phyloP scores from a whole-genome alignment of 306 rosid genomes.

The Corylus avellana region DNA sequence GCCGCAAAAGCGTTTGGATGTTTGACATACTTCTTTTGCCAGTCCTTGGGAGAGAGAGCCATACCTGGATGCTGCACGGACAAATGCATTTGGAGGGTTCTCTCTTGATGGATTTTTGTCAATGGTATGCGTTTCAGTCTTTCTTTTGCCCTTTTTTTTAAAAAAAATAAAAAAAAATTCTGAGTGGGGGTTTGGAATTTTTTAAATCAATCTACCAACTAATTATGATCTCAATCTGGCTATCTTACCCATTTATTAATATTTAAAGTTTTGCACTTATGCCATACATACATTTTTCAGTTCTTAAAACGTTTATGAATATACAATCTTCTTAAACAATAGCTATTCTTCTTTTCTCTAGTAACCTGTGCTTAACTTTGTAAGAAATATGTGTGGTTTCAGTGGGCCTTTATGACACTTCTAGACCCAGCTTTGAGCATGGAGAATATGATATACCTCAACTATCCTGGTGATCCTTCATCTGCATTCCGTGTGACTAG shows the following conservation, averaged over 20 bases:
- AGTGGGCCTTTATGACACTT: conserved; percentile 98
- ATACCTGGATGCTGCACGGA: conserved; percentile 73
- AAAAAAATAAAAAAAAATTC: too few relatives aligned
- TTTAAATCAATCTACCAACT: neutral
- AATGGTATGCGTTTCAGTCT: conserved; percentile 23
- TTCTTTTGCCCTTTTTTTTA: neutral
- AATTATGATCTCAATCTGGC: neutral
- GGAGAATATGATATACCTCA: conserved; percentile 90
- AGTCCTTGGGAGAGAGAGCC: conserved; percentile 83
- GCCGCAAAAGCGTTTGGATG: conserved; percentile 17
- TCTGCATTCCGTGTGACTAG: conserved; percentile 82
- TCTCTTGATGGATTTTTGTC: conserved; percentile 85
- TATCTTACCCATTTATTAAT: neutral
- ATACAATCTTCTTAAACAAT: neutral
- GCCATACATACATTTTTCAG: neutral
- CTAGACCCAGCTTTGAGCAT: conserved; percentile 72
- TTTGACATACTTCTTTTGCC: conserved; percentile 34
- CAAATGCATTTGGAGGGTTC: conserved; percentile 79
- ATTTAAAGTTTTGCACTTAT: neutral
- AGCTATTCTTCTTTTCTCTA: neutral
- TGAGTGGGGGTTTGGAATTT: neutral
- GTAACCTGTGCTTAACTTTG: neutral
- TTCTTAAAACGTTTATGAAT: neutral
- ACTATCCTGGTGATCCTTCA: conserved; percentile 70
- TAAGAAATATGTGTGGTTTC: conserved; percentile 29